Evolutionary conservation across 768 basidiomycete species (phyloP).

Genomic region (Amanita rubescens): DNA sequence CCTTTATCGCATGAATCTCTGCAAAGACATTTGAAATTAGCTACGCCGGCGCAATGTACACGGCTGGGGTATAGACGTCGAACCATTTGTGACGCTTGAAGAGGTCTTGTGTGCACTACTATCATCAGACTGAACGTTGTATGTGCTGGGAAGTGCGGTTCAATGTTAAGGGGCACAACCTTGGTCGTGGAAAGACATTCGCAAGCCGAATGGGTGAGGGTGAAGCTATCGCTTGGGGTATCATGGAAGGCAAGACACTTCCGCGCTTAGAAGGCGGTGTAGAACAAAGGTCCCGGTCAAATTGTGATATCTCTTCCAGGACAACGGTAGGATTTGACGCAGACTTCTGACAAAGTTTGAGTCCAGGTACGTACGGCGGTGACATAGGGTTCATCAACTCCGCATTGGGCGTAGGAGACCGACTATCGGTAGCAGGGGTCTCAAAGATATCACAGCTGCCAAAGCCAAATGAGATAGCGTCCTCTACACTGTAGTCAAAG

Average conservation of each 20-base stretch:
- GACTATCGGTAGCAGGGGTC: not conserved
- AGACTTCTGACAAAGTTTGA: slow-evolving; percentile 24
- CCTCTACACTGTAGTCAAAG: slow-evolving; percentile 24
- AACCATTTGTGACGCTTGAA: slow-evolving; percentile 45
- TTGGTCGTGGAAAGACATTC: slow-evolving; percentile 22
- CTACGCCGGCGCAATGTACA: slow-evolving; percentile 50
- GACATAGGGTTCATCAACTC: slow-evolving; percentile 18
- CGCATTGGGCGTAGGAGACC: slow-evolving; percentile 11
- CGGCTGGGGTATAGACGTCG: slow-evolving; percentile 48
- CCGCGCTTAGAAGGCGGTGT: slow-evolving; percentile 51
- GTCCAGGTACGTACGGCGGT: slow-evolving; percentile 26
- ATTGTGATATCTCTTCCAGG: not conserved
- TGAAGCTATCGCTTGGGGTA: slow-evolving; percentile 49
- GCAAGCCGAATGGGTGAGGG: slow-evolving; percentile 32
- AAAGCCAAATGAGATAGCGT: slow-evolving; percentile 29
- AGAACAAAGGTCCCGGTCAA: slow-evolving; percentile 26
- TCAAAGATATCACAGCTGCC: slow-evolving; percentile 12
- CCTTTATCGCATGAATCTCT: slow-evolving; percentile 11
- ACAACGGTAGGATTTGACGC: slow-evolving; percentile 5
- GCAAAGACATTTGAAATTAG: slow-evolving; percentile 38
- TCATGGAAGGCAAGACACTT: slow-evolving; percentile 43
- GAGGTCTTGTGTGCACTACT: slow-evolving; percentile 8
- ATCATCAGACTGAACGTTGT: slow-evolving; percentile 21
- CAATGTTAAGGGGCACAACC: slow-evolving; percentile 30
- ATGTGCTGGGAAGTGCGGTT: slow-evolving; percentile 38